Evolutionary conservation across 83 land plant genomes (phyloP), one percentile per base, ranked within the genome.

Genomic region (Isoetes engelmannii): DNA sequence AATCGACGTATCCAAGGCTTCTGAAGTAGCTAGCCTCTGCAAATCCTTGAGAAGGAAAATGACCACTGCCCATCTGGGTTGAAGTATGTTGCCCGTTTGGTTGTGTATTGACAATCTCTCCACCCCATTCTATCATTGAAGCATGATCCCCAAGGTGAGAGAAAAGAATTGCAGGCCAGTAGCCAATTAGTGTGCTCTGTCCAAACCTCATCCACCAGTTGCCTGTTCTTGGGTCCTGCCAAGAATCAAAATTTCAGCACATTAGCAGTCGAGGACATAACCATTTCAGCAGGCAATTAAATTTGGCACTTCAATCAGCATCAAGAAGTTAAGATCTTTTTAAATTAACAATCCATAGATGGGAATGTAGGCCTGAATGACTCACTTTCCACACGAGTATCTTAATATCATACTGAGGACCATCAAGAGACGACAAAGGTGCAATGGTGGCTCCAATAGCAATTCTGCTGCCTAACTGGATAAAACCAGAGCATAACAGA

Each of bases 191-290:
- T 0, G 70, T 72, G 37, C 70, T 78, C 48, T 84, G 88, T 9
- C 91, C 91, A 49, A 87, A 87, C 51, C 84, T 72, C 88, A 90
- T 75, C 95, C 95, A 90, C 95, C 95, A 90, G 71, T 90, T 83
- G 6, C 89, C 90, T 21, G 71, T 46, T 65, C 74, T 85, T 13
- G 89, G 88, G 73, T 87, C 92, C 88, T 87, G 73, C 21, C 15
- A n/a, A 18, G 17, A 4, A 55, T 48, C 47, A 47, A 68, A 47
- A 60, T 28, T 51, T 12, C 15, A 15, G 28, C 12, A 59, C 62
- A 59, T 7, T 8, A 8, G 1, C 62, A 28, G 37, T 28, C 37
- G 2, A 28, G 37, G 37, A 28, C 37, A 28, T 28, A 28, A 28
- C 37, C 37, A 28, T 28, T 28, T 28, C 37, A 28, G 37, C 37